Evolutionary conservation across 352 stramenopile genomes (phyloP).

Genomic region (Phytophthora citricola): DNA sequence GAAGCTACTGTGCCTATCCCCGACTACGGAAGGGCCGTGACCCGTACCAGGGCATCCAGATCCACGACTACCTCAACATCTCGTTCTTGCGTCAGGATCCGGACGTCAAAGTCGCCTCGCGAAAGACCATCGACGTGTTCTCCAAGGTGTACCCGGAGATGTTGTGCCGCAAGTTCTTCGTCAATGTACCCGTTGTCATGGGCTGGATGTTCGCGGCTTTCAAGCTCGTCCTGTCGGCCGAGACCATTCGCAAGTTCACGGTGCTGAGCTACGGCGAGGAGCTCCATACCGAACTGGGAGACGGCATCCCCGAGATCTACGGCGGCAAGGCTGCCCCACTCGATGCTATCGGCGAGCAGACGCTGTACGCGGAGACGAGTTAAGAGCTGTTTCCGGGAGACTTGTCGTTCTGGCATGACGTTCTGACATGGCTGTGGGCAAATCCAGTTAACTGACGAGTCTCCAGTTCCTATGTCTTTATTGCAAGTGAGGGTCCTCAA

Average conservation of each 20-base stretch:
- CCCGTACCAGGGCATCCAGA: constrained; percentile 36
- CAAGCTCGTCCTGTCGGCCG: constrained; percentile 33
- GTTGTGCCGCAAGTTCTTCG: constrained; percentile 40
- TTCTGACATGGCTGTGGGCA: neutral
- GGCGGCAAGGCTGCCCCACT: constrained; percentile 29
- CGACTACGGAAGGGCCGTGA: constrained; percentile 34
- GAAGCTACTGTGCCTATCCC: constrained; percentile 29
- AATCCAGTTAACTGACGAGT: neutral
- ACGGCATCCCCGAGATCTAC: constrained; percentile 30
- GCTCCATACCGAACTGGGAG: constrained; percentile 29
- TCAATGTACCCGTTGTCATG: constrained; percentile 37
- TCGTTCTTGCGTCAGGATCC: constrained; percentile 38
- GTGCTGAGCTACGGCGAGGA: constrained; percentile 38
- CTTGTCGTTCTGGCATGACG: neutral
- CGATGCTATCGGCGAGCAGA: constrained; percentile 33
- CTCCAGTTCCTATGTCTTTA: neutral
- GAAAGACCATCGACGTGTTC: constrained; percentile 38
- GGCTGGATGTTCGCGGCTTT: constrained; percentile 38
- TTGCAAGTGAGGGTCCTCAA: neutral
- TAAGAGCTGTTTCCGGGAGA: constrained; percentile 1
- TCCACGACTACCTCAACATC: constrained; percentile 43
- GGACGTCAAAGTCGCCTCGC: constrained; percentile 33
- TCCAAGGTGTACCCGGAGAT: constrained; percentile 41
- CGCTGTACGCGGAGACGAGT: constrained; percentile 20
- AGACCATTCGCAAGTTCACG: constrained; percentile 37